Evolutionary conservation across 2,329 filamentous ascomycete genomes (phyloP).

Genomic region (Dactylellina leptospora): DNA sequence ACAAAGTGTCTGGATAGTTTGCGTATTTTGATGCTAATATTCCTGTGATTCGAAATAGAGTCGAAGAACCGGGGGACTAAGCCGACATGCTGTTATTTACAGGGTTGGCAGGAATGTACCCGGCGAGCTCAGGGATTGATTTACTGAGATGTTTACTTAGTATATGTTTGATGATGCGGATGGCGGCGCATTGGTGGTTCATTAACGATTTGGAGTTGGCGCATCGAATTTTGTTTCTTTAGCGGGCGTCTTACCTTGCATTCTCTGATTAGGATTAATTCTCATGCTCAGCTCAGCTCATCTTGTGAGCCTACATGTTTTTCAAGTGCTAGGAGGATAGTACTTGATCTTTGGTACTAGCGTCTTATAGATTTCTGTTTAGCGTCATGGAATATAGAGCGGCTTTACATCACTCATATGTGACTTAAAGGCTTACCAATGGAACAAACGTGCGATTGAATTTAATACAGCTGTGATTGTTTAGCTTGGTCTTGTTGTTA

Average conservation of each 20-base stretch:
- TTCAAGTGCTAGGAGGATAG: too few species aligned
- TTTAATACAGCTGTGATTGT: too few species aligned
- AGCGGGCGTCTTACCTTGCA: neutral
- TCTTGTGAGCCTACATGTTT: too few species aligned
- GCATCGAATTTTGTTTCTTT: neutral
- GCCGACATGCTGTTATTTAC: constrained; percentile 28
- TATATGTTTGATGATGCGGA: neutral
- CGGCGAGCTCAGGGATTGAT: constrained; percentile 28
- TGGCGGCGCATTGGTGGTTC: neutral
- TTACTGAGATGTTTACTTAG: neutral
- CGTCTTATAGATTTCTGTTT: too few species aligned
- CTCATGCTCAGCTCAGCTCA: too few species aligned
- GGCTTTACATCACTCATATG: too few species aligned
- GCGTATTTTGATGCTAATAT: constrained; percentile 12
- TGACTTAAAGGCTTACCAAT: too few species aligned
- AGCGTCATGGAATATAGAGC: too few species aligned
- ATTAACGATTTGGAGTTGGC: neutral
- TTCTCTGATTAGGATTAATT: too few species aligned
- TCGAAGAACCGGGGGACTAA: constrained; percentile 25
- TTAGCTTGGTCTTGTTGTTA: too few species aligned
- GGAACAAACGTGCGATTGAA: too few species aligned
- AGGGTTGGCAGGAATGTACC: constrained; percentile 29
- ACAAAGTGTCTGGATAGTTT: neutral
- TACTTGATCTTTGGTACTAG: too few species aligned
- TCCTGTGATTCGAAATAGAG: constrained; percentile 1